These are phyloP conservation scores for Blakeslea trispora DNA, from an alignment of 371 early-diverging fungal genomes.

Conservation along the genomic window DNA sequence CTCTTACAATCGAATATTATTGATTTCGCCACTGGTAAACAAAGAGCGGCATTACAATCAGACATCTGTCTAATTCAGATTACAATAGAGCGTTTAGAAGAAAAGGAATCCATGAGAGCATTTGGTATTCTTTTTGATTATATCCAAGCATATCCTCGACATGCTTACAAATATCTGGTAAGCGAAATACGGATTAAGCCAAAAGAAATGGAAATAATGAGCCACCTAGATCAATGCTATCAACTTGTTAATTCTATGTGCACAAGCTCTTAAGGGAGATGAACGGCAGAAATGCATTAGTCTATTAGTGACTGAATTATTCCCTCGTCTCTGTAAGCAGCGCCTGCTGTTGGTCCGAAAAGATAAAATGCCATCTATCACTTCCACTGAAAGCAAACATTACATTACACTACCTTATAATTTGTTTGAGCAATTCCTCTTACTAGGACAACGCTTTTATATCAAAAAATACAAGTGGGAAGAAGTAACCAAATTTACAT, in stretches of 20 bases:
- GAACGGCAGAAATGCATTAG: slow-evolving; percentile 33
- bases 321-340: slow-evolving; percentile 48
- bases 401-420: slow-evolving; percentile 40
- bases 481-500: slow-evolving; percentile 40
- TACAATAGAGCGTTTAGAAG: slow-evolving; percentile 32
- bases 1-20: slow-evolving; percentile 47
- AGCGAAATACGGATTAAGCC: neutral
- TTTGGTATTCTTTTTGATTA: slow-evolving; percentile 45
- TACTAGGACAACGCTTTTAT: slow-evolving; percentile 45
- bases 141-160: slow-evolving; percentile 47
- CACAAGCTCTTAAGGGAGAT: slow-evolving; percentile 32
- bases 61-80: neutral
- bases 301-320: slow-evolving; percentile 42
- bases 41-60: neutral
- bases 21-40: slow-evolving; percentile 42
- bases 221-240: slow-evolving; percentile 39
- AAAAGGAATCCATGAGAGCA: slow-evolving; percentile 35
- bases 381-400: slow-evolving; percentile 47
- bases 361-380: slow-evolving; percentile 39
- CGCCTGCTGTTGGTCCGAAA: slow-evolving; percentile 33
- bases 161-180: slow-evolving; percentile 53
- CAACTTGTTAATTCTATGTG: slow-evolving; percentile 33
- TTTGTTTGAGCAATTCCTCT: slow-evolving; percentile 45
- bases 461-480: slow-evolving; percentile 42
- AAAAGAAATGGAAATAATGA: neutral